phyloP scores from a whole-genome alignment of 1,139 yeast species.

The Zhuliangozyma blackwelliae region DNA sequence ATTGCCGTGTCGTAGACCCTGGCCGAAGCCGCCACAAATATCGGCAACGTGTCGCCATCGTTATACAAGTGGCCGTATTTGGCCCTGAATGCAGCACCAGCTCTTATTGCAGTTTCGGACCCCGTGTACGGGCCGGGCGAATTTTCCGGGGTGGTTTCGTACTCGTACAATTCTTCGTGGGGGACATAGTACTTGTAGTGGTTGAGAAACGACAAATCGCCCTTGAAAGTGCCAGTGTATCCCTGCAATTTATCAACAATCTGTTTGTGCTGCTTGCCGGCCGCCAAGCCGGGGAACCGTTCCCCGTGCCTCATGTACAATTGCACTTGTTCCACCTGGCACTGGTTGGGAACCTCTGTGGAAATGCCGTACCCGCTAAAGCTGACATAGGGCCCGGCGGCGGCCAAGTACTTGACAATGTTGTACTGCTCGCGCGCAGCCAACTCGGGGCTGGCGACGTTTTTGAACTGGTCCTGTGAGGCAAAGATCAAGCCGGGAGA shows the following conservation, averaged over 20 bases:
- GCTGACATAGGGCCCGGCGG: constrained; percentile 37
- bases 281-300: constrained; percentile 28
- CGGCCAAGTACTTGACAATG: constrained; percentile 28
- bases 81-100: constrained; percentile 29
- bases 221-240: constrained; percentile 16
- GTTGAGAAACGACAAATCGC: constrained; percentile 23
- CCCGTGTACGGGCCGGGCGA: constrained; percentile 22
- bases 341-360: constrained; percentile 27
- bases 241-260: constrained; percentile 18
- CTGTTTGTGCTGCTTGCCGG: constrained; percentile 19
- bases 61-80: constrained; percentile 24
- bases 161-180: constrained; percentile 22
- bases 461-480: constrained; percentile 20
- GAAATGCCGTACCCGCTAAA: constrained; percentile 31
- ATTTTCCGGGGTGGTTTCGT: constrained; percentile 23
- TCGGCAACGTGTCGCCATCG: constrained; percentile 18
- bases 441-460: constrained; percentile 25
- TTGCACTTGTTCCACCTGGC: constrained; percentile 34
- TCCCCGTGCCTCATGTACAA: constrained; percentile 35
- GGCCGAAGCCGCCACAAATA: constrained; percentile 29
- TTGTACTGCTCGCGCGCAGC: constrained; percentile 29
- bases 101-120: constrained; percentile 22
- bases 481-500: constrained; percentile 26
- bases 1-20: constrained; percentile 28
- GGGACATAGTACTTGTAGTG: constrained; percentile 23